Evolutionary conservation across 163 green algal species (phyloP).

Genomic region (Prototheca stagnorum): DNA sequence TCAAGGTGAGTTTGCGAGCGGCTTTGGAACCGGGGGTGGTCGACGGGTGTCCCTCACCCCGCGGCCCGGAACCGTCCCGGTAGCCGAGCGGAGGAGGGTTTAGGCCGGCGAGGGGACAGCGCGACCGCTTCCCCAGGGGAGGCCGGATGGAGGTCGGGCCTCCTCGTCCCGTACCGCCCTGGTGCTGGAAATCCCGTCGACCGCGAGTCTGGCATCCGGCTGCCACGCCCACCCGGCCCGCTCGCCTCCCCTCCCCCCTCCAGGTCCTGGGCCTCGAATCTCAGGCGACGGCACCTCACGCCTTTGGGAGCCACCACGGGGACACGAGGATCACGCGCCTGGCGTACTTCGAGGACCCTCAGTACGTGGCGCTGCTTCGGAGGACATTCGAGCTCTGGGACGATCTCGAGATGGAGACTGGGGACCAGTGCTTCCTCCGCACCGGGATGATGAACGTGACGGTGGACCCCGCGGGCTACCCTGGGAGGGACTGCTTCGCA

Average conservation of each 20-base stretch:
- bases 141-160: no score
- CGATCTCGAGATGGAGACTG: constrained; percentile 17
- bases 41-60: neutral
- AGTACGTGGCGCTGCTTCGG: constrained; percentile 30
- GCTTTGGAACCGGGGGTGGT: no score
- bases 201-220: no score
- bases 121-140: neutral
- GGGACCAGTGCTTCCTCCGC: constrained; percentile 5
- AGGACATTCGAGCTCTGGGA: constrained; percentile 22
- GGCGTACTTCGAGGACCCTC: constrained; percentile 26
- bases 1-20: no score
- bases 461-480: neutral
- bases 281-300: constrained; percentile 22
- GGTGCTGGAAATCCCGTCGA: no score
- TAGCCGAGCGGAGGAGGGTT: neutral
- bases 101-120: neutral
- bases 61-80: neutral
- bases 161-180: no score
- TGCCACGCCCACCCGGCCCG: no score
- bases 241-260: no score
- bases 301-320: constrained; percentile 25
- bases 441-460: neutral
- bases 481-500: constrained; percentile 11
- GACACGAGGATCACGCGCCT: constrained; percentile 30
- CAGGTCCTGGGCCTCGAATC: constrained; percentile 33